These are phyloP conservation scores for Lyophyllum semitale DNA, from an alignment of 768 basidiomycete species.

Conservation along the genomic window DNA sequence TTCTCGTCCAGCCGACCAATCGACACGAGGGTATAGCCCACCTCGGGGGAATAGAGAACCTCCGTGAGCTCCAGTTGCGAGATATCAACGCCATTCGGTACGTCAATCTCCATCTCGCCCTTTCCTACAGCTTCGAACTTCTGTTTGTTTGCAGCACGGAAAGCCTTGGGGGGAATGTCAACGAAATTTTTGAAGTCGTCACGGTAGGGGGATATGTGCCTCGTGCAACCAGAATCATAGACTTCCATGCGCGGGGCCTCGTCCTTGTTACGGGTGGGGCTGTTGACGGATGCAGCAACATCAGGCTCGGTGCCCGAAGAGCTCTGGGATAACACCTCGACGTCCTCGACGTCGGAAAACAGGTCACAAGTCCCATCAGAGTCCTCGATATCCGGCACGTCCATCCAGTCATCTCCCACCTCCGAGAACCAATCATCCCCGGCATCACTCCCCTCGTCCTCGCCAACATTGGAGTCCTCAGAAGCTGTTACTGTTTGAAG, in stretches of 20 bases:
- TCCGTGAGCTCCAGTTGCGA: too few species aligned
- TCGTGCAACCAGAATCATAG: conserved; percentile 18
- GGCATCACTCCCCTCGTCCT: background rate
- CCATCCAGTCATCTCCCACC: background rate
- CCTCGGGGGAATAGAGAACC: conserved; percentile 22
- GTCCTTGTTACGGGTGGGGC: background rate
- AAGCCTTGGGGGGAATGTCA: too few species aligned
- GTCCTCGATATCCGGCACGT: conserved; percentile 1
- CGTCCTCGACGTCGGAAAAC: background rate
- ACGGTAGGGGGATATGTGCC: conserved; percentile 24
- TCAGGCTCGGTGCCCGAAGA: too few species aligned
- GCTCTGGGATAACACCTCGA: too few species aligned
- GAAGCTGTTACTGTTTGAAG: conserved; percentile 3
- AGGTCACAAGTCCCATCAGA: background rate
- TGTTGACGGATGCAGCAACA: too few species aligned
- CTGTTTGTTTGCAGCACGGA: too few species aligned
- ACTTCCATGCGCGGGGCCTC: conserved; percentile 5
- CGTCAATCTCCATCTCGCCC: conserved; percentile 25
- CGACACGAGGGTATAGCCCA: conserved; percentile 38
- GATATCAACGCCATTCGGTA: too few species aligned
- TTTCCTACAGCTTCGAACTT: conserved; percentile 29
- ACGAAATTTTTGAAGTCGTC: conserved; percentile 23
- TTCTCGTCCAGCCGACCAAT: too few species aligned
- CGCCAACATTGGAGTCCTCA: background rate
- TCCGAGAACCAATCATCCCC: conserved; percentile 5